phyloP scores from a whole-genome alignment of 78 protist genomes.

The Dictyostelium discoideum region dicty_2.7 NC_007089.4:4743501-4744000 shows the following conservation, averaged over 20 bases:
- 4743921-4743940: neutral
- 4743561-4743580: neutral
- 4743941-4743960: neutral
- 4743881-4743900: too few relatives aligned
- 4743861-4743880: neutral
- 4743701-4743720: neutral
- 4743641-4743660: neutral
- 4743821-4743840: neutral
- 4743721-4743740: neutral
- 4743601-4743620: neutral
- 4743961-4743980: neutral
- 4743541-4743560: neutral
- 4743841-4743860: neutral
- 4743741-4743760: neutral
- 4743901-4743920: too few relatives aligned
- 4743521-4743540: neutral
- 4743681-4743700: too few relatives aligned
- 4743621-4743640: neutral
- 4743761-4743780: neutral
- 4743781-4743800: neutral
- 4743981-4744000: neutral
- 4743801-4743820: neutral
- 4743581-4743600: neutral
- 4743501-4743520: neutral
- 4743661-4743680: too few relatives aligned